These are phyloP conservation scores for Candida loeiensis DNA, from an alignment of 805 yeast species.

Conservation along the genomic window DNA sequence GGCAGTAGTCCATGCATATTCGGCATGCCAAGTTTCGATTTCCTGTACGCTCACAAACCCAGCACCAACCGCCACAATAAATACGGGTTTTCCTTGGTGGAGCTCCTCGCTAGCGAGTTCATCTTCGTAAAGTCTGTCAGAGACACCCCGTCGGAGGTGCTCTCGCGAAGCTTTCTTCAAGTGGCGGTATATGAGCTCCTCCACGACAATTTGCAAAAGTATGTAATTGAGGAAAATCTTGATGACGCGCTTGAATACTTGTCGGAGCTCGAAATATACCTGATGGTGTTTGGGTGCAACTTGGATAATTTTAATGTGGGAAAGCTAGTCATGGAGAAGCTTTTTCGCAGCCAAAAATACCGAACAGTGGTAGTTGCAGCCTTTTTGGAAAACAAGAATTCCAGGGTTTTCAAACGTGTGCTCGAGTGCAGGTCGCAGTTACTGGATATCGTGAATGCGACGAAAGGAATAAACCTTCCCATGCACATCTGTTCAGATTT, in stretches of 20 bases:
- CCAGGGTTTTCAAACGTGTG: neutral
- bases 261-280: neutral
- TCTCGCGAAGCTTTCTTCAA: neutral
- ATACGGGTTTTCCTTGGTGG: neutral
- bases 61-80: too few relatives aligned
- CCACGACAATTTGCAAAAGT: neutral
- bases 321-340: neutral
- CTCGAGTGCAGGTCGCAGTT: neutral
- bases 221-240: neutral
- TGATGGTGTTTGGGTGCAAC: neutral
- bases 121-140: neutral
- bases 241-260: neutral
- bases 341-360: conserved; percentile 3
- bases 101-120: neutral
- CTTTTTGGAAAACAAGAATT: neutral
- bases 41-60: too few relatives aligned
- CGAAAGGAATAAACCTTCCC: neutral
- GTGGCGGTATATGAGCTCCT: neutral
- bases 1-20: too few relatives aligned
- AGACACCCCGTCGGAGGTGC: neutral
- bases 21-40: too few relatives aligned
- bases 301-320: neutral
- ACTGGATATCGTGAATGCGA: neutral
- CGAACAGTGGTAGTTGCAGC: neutral
- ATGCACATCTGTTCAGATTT: neutral